Percentiles rank a stretch among this genome's conserved stretches.
Evolutionary conservation across 306 rosid species (phyloP).

Genomic region (apple (Malus domestica)): DNA sequence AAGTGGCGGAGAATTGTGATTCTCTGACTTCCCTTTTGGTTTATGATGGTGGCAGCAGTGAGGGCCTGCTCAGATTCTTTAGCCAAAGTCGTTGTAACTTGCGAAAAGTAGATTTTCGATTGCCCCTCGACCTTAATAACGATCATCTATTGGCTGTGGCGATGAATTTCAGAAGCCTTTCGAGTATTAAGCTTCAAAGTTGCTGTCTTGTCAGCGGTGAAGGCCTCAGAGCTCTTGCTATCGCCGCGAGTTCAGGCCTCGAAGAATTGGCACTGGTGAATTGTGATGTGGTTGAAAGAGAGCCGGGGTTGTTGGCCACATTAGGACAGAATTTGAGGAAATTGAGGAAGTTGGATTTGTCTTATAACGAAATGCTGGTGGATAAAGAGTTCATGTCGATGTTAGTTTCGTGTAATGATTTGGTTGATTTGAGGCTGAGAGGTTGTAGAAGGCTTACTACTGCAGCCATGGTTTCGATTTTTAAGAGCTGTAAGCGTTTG

Average conservation of each 20-base stretch:
- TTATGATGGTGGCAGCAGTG: slow-evolving; percentile 83
- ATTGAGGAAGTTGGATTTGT: slow-evolving; percentile 65
- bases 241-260: slow-evolving; percentile 36
- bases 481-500: slow-evolving; percentile 53
- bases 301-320: slow-evolving; percentile 65
- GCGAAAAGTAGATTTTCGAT: slow-evolving; percentile 56
- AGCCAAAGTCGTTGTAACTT: slow-evolving; percentile 26
- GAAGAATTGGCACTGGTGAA: slow-evolving; percentile 72
- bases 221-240: slow-evolving; percentile 56
- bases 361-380: slow-evolving; percentile 62
- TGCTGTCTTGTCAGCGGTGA: slow-evolving; percentile 77
- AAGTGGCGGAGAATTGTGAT: slow-evolving; percentile 41
- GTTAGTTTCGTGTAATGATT: slow-evolving; percentile 50
- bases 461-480: slow-evolving; percentile 32
- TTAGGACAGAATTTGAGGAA: slow-evolving; percentile 68
- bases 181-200: slow-evolving; percentile 61
- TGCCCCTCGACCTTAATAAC: slow-evolving; percentile 79
- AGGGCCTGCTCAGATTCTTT: slow-evolving; percentile 53
- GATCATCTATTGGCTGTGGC: slow-evolving; percentile 55
- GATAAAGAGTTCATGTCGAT: slow-evolving; percentile 74
- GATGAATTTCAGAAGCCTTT: slow-evolving; percentile 30
- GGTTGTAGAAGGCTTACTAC: slow-evolving; percentile 58
- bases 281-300: slow-evolving; percentile 82
- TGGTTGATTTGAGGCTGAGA: slow-evolving; percentile 59
- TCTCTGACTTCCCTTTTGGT: slow-evolving; percentile 54